Evolutionary conservation across 2,329 filamentous ascomycete genomes (phyloP).

Genomic region (Alternaria ventricosa): DNA sequence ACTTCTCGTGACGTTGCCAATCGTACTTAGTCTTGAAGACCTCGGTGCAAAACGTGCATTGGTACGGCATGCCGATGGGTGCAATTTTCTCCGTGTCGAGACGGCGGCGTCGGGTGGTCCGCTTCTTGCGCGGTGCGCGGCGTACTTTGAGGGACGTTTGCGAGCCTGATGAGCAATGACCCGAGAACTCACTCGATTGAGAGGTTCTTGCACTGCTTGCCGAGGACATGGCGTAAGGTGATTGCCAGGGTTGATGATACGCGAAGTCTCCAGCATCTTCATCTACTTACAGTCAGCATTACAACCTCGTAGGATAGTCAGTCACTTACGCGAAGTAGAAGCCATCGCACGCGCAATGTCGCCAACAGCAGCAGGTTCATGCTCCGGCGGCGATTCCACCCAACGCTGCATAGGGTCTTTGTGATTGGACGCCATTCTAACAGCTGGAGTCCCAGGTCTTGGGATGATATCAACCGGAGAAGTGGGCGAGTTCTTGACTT

Average conservation of each 20-base stretch:
- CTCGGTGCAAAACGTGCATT: conserved; percentile 42
- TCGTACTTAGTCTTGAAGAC: conserved; percentile 40
- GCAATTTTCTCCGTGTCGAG: conserved; percentile 15
- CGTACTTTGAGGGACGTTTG: conserved; percentile 22
- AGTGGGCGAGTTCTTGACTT: conserved; percentile 7
- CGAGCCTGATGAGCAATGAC: conserved; percentile 20
- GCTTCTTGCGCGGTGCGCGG: conserved; percentile 18
- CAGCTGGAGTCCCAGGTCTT: conserved; percentile 31
- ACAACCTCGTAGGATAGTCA: too few relatives aligned
- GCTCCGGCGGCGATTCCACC: conserved; percentile 37
- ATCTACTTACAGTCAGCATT: background rate
- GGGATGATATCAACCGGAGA: conserved; percentile 30
- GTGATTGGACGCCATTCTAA: conserved; percentile 1
- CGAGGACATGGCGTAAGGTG: conserved; percentile 22
- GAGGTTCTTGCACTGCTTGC: conserved; percentile 35
- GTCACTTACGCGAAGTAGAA: conserved; percentile 10
- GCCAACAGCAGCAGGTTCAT: conserved; percentile 30
- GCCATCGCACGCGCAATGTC: conserved; percentile 36
- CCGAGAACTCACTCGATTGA: conserved; percentile 29
- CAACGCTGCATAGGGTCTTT: conserved; percentile 37
- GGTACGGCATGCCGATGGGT: conserved; percentile 25
- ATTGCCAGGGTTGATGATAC: conserved; percentile 16
- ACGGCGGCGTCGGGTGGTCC: conserved; percentile 11
- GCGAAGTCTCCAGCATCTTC: background rate
- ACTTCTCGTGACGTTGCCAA: conserved; percentile 41